Conservation (phyloP, 1,139 yeast species). For the Chernovozyma sophiae-reginae region DNA sequence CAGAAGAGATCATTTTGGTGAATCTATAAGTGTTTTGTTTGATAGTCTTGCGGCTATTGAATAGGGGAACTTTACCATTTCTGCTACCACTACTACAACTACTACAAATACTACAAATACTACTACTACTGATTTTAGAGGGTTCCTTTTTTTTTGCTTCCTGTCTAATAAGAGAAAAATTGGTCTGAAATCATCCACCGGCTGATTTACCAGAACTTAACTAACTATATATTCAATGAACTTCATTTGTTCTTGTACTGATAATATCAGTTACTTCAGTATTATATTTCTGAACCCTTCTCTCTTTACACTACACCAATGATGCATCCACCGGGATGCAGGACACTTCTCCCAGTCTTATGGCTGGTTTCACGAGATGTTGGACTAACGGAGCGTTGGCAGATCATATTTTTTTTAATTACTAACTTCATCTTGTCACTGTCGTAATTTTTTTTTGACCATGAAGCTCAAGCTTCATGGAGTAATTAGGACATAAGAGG, state of each 20-base stretch:
- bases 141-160: no score
- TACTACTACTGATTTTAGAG: no score
- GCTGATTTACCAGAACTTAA: no score
- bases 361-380: constrained; percentile 20
- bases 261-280: not conserved
- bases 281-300: constrained; percentile 2
- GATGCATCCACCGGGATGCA: constrained; percentile 62
- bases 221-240: not conserved
- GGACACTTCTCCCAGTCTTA: constrained; percentile 36
- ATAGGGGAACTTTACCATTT: no score
- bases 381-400: constrained; percentile 70
- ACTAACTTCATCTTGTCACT: no score
- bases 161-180: no score
- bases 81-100: no score
- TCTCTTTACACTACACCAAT: constrained; percentile 35
- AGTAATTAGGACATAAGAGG: no score
- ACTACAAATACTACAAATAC: no score
- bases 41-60: constrained; percentile 75
- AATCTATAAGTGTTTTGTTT: constrained; percentile 85
- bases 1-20: constrained; percentile 97
- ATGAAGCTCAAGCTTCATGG: no score
- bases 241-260: not conserved
- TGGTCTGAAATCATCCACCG: no score
- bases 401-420: constrained; percentile 25
- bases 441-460: no score